Conservation (phyloP, 495 filamentous ascomycete genomes). For the Opeltia flavorubescens region DNA sequence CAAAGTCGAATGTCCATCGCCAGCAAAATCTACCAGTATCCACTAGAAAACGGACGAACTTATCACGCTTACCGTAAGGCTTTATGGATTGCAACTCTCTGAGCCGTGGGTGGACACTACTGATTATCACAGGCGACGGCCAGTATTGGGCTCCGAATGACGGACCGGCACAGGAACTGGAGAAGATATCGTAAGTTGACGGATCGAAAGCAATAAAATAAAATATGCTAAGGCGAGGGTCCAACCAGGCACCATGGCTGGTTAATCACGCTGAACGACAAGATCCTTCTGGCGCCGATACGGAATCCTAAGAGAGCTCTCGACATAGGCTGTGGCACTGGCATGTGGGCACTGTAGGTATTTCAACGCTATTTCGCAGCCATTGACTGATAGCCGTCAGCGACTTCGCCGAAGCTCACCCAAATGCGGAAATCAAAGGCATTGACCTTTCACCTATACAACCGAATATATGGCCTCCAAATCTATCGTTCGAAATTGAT, state of each 20-base stretch:
- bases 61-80: constrained; percentile 26
- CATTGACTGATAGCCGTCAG: constrained; percentile 7
- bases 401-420: constrained; percentile 34
- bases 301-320: constrained; percentile 12
- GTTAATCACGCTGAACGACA: constrained; percentile 24
- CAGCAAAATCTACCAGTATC: constrained; percentile 17
- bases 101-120: background rate
- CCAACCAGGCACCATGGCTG: constrained; percentile 31
- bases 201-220: background rate
- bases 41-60: constrained; percentile 22
- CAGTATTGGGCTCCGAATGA: constrained; percentile 26
- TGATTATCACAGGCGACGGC: constrained; percentile 16
- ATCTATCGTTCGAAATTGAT: constrained; percentile 41
- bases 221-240: background rate
- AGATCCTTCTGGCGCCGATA: constrained; percentile 14
- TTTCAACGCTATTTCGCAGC: background rate
- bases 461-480: constrained; percentile 27
- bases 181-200: constrained; percentile 19
- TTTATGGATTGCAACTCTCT: background rate
- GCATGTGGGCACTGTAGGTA: constrained; percentile 13
- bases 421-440: constrained; percentile 33
- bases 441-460: constrained; percentile 34
- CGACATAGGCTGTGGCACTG: constrained; percentile 15
- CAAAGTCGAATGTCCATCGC: constrained; percentile 12
- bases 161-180: constrained; percentile 20